Evolutionary conservation across 2,329 filamentous ascomycete genomes (phyloP), one percentile per base, ranked within the genome.

Genomic region (Apiospora arundinis): DNA sequence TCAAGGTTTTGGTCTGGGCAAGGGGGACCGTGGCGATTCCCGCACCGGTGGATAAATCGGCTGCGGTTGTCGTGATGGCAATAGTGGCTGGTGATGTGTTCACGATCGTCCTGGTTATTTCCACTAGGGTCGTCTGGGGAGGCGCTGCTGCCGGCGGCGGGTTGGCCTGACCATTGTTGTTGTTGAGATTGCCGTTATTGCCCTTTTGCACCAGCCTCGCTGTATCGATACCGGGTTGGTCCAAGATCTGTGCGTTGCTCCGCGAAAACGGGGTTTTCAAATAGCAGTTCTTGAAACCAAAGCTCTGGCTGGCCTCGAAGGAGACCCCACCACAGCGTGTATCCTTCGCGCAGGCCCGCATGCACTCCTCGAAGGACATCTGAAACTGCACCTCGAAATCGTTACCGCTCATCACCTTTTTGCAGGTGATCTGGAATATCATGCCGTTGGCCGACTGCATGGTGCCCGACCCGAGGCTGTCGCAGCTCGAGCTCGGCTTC

Each of bases 301-400:
- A 28, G 4, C 46, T 23, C 69, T 75, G 74, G 46, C 18, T 42
- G 28, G 80, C 77, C 69, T 81, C 79, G 73, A 76, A 79, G 70
- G 77, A 80, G 0, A 78, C 66, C 46, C 80, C 79, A 9, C 75
- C 76, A 69, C 80, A 82, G 0, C 74, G 70, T 12, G 67, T 23
- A 48, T 73, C 69, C 2, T 70, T 52, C 14, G 69, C 63, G 63
- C 74, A 75, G n/a, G 73, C 73, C 3, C 66, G 69, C 7, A 75
- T 69, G 46, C 74, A 75, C 14, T 65, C 70, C 52, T 74, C 73
- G 4, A 75, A 45, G 2, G 71, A 72, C 70, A 72, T 73, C 52
- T 73, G 71, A 21, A 75, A 75, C 16, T 74, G 74, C 56, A 73
- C 73, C 68, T 74, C 73, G 45, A 74, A 63, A 18, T 75, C 73